These are phyloP conservation scores for Aspergillus thermomutatus DNA, from an alignment of 2,329 filamentous ascomycete genomes.

Conservation along the genomic window DNA sequence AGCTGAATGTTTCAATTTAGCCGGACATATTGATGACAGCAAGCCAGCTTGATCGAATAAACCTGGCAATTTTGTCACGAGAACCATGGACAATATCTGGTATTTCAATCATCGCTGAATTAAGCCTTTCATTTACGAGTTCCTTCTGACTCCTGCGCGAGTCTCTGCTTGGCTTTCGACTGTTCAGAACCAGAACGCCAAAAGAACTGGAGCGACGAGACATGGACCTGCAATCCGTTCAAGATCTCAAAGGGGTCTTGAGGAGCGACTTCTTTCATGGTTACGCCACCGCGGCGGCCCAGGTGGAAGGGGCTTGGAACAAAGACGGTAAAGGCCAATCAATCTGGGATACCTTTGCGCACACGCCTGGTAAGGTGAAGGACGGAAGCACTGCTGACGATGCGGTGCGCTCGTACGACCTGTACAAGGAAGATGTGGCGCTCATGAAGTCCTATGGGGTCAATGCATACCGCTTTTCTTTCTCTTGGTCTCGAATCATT, in stretches of 20 bases:
- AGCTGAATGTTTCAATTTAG: not conserved
- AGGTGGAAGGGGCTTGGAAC: conserved; percentile 71
- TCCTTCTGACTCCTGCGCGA: not conserved
- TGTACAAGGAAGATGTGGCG: conserved; percentile 67
- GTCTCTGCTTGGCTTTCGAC: not conserved
- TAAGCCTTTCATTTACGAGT: not conserved
- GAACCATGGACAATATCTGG: not conserved
- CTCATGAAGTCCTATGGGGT: conserved; percentile 70
- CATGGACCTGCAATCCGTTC: conserved; percentile 24
- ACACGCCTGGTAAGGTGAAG: conserved; percentile 71
- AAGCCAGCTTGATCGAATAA: not conserved
- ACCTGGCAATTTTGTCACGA: not conserved
- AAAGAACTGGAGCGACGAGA: not conserved
- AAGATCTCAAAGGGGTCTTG: conserved; percentile 25
- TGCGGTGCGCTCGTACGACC: conserved; percentile 78
- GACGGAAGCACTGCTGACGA: conserved; percentile 68
- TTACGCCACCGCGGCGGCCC: conserved; percentile 38
- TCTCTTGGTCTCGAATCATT: conserved; percentile 73
- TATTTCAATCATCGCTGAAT: not conserved
- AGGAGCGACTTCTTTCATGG: conserved; percentile 27
- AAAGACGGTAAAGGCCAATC: conserved; percentile 72
- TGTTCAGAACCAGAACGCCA: not conserved
- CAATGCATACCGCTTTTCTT: conserved; percentile 73
- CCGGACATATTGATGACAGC: not conserved
- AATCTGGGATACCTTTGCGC: conserved; percentile 81